Base-by-base conservation (phyloP, 2,329 filamentous ascomycete genomes). In the Pseudogymnoascus verrucosus region DNA sequence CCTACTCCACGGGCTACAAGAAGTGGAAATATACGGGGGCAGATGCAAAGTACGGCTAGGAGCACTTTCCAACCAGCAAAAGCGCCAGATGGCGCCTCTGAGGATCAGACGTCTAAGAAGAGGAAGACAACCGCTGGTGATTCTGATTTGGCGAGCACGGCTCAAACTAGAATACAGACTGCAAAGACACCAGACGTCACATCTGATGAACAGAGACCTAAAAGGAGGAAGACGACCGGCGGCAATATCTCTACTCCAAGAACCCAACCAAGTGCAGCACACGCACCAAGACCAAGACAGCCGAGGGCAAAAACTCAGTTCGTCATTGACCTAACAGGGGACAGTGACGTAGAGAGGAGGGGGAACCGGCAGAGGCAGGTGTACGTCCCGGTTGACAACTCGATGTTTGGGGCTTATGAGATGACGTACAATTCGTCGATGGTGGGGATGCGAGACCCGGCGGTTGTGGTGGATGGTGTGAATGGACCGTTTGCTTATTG, bases 331-430 rank as follows among this genome's bases (percentile, higher is more conserved):
- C 26, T 54, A 4, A 54, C 47, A 1, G 47, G 23, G 14, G 47
- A 54, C 8, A 54, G 47, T 3, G 47, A 54, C 2, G 47, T 31
- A 4, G 47, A 31, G 8, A 16, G 47, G n/a, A 54, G 23, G 26
- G 31, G 11, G 4, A 8, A 31, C 4, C 23, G 47, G 8, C 14
- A 10, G 8, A 26, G 47, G 8, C n/a, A 10, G 8, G 42, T 44
- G 2, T 70, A 70, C 51, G 57, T 66, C 1, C 67, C 68, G 1
- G 68, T 68, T n/a, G 65, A 70, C 57, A 71, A 70, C 59, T 64
- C 61, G 10, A 44, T 19, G 2, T 65, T 69, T 37, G 21, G 23
- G 8, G 64, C 65, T 3, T 70, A 71, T 62, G 64, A 63, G 26
- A 60, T 66, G 36, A 69, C 69, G 5, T 36, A 65, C 31, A 54